A percentile compares a stretch with the other conserved stretches of the same genome.
These are phyloP conservation scores for Camillea tinctor DNA, from an alignment of 2,329 filamentous ascomycete genomes.

Conservation along the genomic window DNA sequence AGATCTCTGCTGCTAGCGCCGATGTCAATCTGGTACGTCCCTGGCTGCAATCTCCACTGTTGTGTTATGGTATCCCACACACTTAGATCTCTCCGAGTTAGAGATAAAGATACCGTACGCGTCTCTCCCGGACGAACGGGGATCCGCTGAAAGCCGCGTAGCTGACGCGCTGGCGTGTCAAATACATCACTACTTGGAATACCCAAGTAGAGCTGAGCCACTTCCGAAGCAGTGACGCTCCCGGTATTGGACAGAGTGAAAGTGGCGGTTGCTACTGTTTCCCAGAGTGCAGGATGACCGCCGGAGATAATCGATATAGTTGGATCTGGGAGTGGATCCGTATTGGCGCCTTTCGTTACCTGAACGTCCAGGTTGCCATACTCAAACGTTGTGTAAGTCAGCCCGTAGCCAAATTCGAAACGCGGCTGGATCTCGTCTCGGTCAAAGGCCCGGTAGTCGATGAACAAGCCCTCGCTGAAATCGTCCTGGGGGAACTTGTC, in stretches of 20 bases:
- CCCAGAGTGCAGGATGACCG: constrained; percentile 62
- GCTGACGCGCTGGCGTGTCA: constrained; percentile 62
- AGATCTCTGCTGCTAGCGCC: constrained; percentile 5
- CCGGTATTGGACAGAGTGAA: constrained; percentile 54
- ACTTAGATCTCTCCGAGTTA: constrained; percentile 67
- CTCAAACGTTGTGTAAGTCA: constrained; percentile 74
- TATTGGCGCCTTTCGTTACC: constrained; percentile 41
- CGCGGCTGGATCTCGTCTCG: constrained; percentile 68
- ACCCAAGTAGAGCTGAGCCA: constrained; percentile 43
- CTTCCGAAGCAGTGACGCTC: constrained; percentile 35
- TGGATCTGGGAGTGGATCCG: constrained; percentile 40
- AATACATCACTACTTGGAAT: constrained; percentile 35
- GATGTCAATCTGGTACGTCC: constrained; percentile 3
- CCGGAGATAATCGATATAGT: constrained; percentile 57
- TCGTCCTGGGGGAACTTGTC: constrained; percentile 64
- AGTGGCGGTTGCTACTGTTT: constrained; percentile 44
- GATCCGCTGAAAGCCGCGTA: constrained; percentile 72
- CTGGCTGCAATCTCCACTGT: constrained; percentile 56
- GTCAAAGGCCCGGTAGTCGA: constrained; percentile 91
- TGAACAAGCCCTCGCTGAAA: constrained; percentile 76
- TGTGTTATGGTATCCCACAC: constrained; percentile 66
- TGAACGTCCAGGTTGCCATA: constrained; percentile 52
- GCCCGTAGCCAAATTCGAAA: constrained; percentile 80
- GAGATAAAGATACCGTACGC: constrained; percentile 49
- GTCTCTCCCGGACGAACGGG: constrained; percentile 52